These are phyloP conservation scores for Solanum raphanifolium DNA, from an alignment of 257 asterid species.

Conservation along the genomic window DNA sequence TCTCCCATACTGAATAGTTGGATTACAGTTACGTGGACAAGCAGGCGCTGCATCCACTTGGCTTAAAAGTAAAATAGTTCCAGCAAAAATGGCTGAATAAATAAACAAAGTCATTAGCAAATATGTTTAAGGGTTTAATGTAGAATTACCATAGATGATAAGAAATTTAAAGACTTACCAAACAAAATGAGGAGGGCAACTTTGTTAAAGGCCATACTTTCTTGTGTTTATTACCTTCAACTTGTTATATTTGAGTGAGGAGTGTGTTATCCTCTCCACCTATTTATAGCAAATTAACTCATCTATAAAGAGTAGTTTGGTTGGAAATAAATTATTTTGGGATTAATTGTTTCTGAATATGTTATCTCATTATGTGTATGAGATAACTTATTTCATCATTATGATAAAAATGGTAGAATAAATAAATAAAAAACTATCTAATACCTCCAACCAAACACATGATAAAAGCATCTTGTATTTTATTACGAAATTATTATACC, in stretches of 20 bases:
- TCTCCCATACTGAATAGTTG: background rate
- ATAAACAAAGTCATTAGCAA: background rate
- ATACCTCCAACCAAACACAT: no score
- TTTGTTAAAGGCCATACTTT: background rate
- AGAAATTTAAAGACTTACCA: background rate
- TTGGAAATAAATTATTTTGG: no score
- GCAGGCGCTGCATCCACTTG: background rate
- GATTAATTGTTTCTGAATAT: no score
- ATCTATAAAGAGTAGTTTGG: background rate
- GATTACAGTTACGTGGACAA: background rate
- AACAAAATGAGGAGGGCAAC: background rate
- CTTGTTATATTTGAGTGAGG: background rate
- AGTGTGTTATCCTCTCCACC: background rate
- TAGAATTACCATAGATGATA: background rate
- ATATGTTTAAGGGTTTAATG: background rate
- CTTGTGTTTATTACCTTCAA: background rate
- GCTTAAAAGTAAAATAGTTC: background rate
- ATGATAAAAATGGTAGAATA: no score
- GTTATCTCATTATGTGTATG: no score
- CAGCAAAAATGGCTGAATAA: background rate
- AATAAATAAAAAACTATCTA: no score
- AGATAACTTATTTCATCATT: no score
- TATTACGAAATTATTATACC: no score
- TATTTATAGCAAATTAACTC: background rate
- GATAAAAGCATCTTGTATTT: accelerated